A percentile compares a stretch with the other conserved stretches of the same genome.
phyloP scores from a whole-genome alignment of 306 rosid species.

The Neltuma alba region DNA sequence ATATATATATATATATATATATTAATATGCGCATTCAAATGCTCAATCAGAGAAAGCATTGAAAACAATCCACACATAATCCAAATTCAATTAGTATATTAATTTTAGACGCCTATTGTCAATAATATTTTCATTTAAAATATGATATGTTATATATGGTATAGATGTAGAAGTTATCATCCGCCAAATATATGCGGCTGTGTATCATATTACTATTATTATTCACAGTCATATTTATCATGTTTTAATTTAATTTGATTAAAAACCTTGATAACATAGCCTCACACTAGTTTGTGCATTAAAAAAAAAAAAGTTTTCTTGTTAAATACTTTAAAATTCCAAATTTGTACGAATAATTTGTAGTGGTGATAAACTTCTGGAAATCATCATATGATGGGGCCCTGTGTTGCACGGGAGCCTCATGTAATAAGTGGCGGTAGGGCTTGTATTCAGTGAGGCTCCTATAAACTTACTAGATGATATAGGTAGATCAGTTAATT shows the following conservation, averaged over 20 bases:
- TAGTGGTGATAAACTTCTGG: not conserved
- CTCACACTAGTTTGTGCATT: too few relatives aligned
- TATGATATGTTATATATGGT: not conserved
- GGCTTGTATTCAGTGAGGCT: not conserved
- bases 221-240: too few relatives aligned
- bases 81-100: not conserved
- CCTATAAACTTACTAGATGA: not conserved
- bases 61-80: not conserved
- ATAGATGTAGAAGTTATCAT: not conserved
- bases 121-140: not conserved
- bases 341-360: too few relatives aligned
- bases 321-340: too few relatives aligned
- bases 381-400: not conserved
- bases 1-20: too few relatives aligned
- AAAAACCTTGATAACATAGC: too few relatives aligned
- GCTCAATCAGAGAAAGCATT: not conserved
- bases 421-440: not conserved
- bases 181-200: too few relatives aligned
- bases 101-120: not conserved
- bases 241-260: too few relatives aligned
- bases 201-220: too few relatives aligned
- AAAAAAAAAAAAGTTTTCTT: too few relatives aligned
- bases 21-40: constrained; percentile 12
- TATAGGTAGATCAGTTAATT: too few relatives aligned
- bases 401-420: not conserved